Conservation (phyloP, 179 eudicot genomes). For the Carnegiea gigantea region DNA sequence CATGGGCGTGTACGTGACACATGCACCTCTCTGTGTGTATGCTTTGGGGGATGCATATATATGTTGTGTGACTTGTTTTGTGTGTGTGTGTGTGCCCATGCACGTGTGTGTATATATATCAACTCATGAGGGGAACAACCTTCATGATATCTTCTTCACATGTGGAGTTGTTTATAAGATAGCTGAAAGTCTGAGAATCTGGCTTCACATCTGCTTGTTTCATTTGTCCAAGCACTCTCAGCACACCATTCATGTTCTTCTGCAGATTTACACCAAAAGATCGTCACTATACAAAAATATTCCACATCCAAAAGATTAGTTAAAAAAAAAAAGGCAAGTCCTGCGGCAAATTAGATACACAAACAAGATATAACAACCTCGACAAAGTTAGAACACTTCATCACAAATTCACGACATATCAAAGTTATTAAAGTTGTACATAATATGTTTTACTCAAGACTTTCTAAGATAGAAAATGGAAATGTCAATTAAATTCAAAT, state of each 20-base stretch:
- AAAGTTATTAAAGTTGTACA: not conserved
- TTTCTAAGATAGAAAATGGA: not conserved
- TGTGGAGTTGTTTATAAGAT: conserved; percentile 58
- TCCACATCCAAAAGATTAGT: not conserved
- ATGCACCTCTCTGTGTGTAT: too few species aligned
- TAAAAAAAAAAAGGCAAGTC: conserved; percentile 1
- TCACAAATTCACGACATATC: not conserved
- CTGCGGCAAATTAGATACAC: conserved; percentile 4
- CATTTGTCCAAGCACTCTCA: conserved; percentile 67
- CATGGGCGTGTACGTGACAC: too few species aligned
- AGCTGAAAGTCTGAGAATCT: conserved; percentile 75
- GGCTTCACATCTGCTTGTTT: conserved; percentile 65
- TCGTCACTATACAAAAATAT: not conserved
- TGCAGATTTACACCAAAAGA: conserved; percentile 37
- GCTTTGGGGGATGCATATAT: too few species aligned
- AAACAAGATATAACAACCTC: not conserved
- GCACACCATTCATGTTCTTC: conserved; percentile 58
- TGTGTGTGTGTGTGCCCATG: not conserved
- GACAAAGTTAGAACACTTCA: not conserved
- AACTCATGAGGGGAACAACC: conserved; percentile 27
- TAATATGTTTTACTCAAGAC: not conserved
- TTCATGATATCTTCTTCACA: conserved; percentile 57
- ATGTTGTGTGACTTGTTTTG: not conserved
- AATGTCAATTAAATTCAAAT: not conserved
- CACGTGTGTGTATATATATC: not conserved